Conservation (phyloP, 805 yeast species). For the Yarrowia deformans region DNA sequence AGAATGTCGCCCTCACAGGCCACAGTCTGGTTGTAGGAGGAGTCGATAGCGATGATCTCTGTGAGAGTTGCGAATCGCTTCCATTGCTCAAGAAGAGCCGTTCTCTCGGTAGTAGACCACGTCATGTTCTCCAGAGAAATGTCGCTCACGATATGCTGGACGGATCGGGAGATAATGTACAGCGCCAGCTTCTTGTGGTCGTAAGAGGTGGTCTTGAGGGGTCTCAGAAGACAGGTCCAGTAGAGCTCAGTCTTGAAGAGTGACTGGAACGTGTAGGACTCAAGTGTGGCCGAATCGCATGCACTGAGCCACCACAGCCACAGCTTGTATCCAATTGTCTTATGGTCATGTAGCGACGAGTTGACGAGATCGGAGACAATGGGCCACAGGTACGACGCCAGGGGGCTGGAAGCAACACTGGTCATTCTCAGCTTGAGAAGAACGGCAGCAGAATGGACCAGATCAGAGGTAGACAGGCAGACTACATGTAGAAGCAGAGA, state of each 20-base stretch:
- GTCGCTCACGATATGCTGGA: conserved; percentile 52
- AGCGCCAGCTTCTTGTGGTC: conserved; percentile 74
- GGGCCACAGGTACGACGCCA: conserved; percentile 1
- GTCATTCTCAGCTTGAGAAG: conserved; percentile 13
- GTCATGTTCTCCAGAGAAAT: conserved; percentile 54
- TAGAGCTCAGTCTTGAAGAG: conserved; percentile 49
- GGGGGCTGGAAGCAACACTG: not conserved
- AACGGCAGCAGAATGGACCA: conserved; percentile 6
- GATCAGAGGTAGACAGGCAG: conserved; percentile 18
- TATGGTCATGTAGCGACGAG: conserved; percentile 23
- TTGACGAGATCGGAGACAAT: conserved; percentile 26
- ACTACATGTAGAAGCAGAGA: conserved; percentile 10
- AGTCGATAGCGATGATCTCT: conserved; percentile 83
- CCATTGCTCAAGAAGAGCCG: conserved; percentile 63
- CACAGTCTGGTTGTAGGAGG: conserved; percentile 84
- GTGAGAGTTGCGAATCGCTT: conserved; percentile 72
- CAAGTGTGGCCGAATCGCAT: not conserved
- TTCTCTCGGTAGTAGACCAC: conserved; percentile 54
- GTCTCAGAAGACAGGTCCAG: conserved; percentile 66
- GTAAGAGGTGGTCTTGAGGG: conserved; percentile 63
- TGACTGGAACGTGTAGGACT: conserved; percentile 35
- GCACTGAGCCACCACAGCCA: conserved; percentile 43
- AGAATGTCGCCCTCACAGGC: conserved; percentile 74
- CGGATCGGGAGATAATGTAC: conserved; percentile 67
- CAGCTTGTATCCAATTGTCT: conserved; percentile 41